Conservation (phyloP, 495 filamentous ascomycete genomes). For the Polyplosphaeria fusca region DNA sequence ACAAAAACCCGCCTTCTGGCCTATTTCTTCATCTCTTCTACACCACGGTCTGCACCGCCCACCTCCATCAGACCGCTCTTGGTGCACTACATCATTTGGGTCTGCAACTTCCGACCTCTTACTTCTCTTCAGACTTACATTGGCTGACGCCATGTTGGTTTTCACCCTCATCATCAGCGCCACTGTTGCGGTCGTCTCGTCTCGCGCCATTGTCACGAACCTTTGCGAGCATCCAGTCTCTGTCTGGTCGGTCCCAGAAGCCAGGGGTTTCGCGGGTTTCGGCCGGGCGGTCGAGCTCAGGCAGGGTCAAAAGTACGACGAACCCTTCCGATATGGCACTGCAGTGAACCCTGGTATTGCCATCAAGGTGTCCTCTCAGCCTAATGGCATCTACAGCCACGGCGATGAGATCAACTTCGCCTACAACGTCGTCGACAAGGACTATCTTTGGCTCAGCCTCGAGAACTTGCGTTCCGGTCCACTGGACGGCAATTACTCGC, state of each 20-base stretch:
- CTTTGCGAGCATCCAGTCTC: constrained; percentile 49
- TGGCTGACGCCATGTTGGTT: too few species aligned
- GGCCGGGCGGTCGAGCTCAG: background rate
- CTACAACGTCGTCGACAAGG: constrained; percentile 16
- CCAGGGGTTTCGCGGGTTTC: background rate
- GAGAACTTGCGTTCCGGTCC: background rate
- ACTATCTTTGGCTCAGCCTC: constrained; percentile 22
- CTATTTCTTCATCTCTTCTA: too few species aligned
- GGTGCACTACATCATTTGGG: too few species aligned
- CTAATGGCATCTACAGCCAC: constrained; percentile 38
- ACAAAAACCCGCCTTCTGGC: too few species aligned
- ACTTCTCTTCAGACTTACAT: background rate
- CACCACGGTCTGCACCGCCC: too few species aligned
- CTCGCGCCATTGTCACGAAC: constrained; percentile 53
- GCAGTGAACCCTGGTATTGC: constrained; percentile 36
- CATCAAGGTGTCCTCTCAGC: constrained; percentile 36
- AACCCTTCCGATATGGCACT: constrained; percentile 14
- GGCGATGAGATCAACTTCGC: constrained; percentile 16
- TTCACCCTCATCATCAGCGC: constrained; percentile 9
- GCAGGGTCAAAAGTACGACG: constrained; percentile 6
- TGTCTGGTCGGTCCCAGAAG: constrained; percentile 52
- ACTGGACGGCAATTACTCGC: background rate
- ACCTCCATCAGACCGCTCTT: too few species aligned
- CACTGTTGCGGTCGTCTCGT: constrained; percentile 40
- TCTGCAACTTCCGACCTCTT: too few species aligned